Evolutionary conservation across 352 stramenopile genomes (phyloP), one percentile per base, ranked within the genome.

Genomic region (Phytophthora parvispora): DNA sequence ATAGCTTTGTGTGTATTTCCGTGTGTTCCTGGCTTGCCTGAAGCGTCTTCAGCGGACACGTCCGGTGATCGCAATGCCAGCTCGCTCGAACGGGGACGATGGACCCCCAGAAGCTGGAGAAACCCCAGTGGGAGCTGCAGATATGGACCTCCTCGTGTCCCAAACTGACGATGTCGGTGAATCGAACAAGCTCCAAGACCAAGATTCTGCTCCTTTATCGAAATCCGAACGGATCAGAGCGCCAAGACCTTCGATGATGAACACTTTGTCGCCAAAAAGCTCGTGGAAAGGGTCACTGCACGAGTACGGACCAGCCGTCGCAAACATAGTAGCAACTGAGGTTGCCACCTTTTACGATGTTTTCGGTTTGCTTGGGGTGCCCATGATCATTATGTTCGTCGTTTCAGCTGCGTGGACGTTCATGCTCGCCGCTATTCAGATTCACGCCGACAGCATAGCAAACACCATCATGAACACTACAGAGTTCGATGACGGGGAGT

Each of bases 401-500:
- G 28, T 85, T 1, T 86, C 77, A 12, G 70, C 69, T 3, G 22
- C 47, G 0, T 85, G 72, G 66, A 85, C 68, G 0, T 66, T 87
- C 36, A 63, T 63, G 8, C 59, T 85, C 9, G 81, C 74, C 0
- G 69, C 74, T 6, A 76, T 82, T 27, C 81, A 90, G 58, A 59
- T 82, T 0, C 67, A 72, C n/a, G 71, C 81, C 18, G 77, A 63
- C 0, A 24, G 74, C n/a, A 67, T 78, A 12, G 72, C 78, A 2
- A 90, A 87, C 28, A 36, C 32, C 0, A 20, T 86, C 1, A 84
- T 85, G 77, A 66, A 72, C 16, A 87, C 77, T 4, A 53, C 58
- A n/a, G 28, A 74, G 0, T 77, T 87, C n/a, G 78, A 87, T 62
- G 69, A 74, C 27, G 76, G 81, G n/a, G 76, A 84, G 20, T 87